phyloP scores from a whole-genome alignment of 345 rosid genomes.

The Gossypium turneri region DNA sequence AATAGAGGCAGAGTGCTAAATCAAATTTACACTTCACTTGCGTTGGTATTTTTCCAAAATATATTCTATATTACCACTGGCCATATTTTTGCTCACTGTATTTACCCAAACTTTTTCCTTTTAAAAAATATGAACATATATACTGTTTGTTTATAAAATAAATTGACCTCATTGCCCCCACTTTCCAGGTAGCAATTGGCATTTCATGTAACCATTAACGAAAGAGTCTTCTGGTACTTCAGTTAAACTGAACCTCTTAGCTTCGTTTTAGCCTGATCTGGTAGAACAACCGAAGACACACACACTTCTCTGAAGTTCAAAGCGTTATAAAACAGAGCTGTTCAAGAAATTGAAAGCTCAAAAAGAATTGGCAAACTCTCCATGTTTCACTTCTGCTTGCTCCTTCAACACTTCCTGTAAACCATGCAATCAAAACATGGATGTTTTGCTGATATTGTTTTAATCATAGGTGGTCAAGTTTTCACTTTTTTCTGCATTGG shows the following conservation, averaged over 20 bases:
- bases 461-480: background rate
- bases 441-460: background rate
- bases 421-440: conserved; percentile 30
- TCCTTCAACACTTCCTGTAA: conserved; percentile 30
- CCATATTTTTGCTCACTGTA: no score
- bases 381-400: conserved; percentile 34
- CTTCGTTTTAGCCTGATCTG: conserved; percentile 40
- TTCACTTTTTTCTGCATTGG: conserved; percentile 1
- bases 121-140: no score
- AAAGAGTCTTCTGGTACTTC: conserved; percentile 31
- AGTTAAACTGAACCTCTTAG: background rate
- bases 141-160: no score
- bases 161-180: no score
- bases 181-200: no score
- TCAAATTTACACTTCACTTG: no score
- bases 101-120: no score
- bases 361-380: conserved; percentile 30
- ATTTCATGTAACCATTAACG: background rate
- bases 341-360: background rate
- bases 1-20: no score
- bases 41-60: no score
- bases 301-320: background rate
- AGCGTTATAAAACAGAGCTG: background rate
- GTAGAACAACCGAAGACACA: background rate
- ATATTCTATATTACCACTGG: no score